phyloP scores from a whole-genome alignment of 345 rosid genomes.

The Toxicodendron radicans region DNA sequence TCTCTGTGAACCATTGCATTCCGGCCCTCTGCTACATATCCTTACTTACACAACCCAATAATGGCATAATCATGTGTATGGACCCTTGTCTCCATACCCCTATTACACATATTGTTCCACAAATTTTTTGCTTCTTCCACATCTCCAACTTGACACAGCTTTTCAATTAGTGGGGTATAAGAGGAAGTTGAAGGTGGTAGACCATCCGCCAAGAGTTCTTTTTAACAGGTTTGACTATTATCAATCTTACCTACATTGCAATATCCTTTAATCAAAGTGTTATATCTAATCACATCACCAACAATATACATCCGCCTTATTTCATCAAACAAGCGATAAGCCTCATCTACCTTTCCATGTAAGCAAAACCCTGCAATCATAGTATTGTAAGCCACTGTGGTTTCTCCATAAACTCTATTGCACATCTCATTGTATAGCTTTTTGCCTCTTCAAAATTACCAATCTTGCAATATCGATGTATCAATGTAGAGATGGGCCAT shows the following conservation, averaged over 20 bases:
- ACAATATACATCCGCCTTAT: slow-evolving; percentile 54
- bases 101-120: slow-evolving; percentile 33
- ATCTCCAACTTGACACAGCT: slow-evolving; percentile 31
- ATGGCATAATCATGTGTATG: slow-evolving; percentile 26
- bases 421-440: slow-evolving; percentile 42
- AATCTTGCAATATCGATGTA: slow-evolving; percentile 31
- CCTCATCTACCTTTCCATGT: slow-evolving; percentile 42
- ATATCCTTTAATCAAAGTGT: slow-evolving; percentile 46
- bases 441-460: slow-evolving; percentile 37
- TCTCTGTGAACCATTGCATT: slow-evolving; percentile 30
- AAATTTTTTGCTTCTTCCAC: slow-evolving; percentile 31
- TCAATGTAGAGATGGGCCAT: too few relatives aligned
- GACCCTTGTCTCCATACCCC: slow-evolving; percentile 32
- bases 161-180: slow-evolving; percentile 33
- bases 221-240: slow-evolving; percentile 31
- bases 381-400: slow-evolving; percentile 46
- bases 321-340: slow-evolving; percentile 44
- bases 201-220: slow-evolving; percentile 39
- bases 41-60: slow-evolving; percentile 30
- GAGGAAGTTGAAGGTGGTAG: slow-evolving; percentile 31
- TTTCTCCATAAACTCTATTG: slow-evolving; percentile 43
- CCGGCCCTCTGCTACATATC: slow-evolving; percentile 31
- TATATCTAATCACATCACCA: slow-evolving; percentile 45
- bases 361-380: slow-evolving; percentile 52
- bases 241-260: slow-evolving; percentile 37